Base-by-base conservation (phyloP, 306 rosid species). In the Gastrolobium bilobum region DNA sequence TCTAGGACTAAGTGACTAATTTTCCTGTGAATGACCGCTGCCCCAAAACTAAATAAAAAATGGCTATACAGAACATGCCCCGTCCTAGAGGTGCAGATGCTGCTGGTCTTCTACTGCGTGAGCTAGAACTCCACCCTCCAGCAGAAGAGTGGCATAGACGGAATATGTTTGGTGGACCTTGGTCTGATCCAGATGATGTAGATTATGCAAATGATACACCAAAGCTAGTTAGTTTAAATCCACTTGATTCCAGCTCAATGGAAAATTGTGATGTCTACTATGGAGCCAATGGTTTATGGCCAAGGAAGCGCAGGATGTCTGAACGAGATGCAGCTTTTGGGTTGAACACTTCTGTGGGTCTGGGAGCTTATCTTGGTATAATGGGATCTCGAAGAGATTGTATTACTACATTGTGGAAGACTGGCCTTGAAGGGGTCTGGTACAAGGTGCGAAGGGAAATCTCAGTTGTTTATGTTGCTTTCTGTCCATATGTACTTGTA, bases 281-380 rank as follows among this genome's bases (percentile, higher is more conserved):
- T 79, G 95, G 94, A 79, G 76, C 89, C 79, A 89, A 83, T 78
- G 88, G 86, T 48, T 78, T 95, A 82, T 90, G 92, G 98, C 98
- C 99, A 37, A 84, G 96, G 90, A 92, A 95, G 82, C 99, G 98
- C 85, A 87, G 98, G 85, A 77, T 95, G 86, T 91, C 97, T 59
- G 99, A 95, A 84, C 85, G 99, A 86, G 99, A 95, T 87, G 99
- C 99, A 60, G 99, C 98, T 86, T 95, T 95, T 88, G 98, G 98
- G 73, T 82, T 95, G 82, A 95, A 91, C 79, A 88, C 96, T 57
- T 95, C 97, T 29, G 90, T 87, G 43, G 97, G 96, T 56, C 80
- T 92, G 29, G 99, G 99, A 72, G 93, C 90, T 72, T 95, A 90
- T 82, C 99, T 95, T 29, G 99, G 99, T 82, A 91, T 95, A 85